These are phyloP conservation scores for Aquilaria agallochum DNA, from an alignment of 441 rosid species.

Conservation along the genomic window DNA sequence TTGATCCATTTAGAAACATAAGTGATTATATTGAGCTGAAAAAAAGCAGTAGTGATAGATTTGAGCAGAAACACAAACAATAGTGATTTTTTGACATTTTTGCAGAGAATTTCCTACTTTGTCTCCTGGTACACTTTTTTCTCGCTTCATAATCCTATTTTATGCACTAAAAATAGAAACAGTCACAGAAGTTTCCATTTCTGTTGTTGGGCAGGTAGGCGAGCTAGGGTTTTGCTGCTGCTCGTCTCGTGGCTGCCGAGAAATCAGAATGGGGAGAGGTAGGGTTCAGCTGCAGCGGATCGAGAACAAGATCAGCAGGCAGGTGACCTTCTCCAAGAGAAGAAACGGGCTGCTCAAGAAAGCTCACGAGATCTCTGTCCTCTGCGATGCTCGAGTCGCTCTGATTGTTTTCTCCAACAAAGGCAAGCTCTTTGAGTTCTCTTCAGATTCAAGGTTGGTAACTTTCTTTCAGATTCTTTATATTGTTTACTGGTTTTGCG, in stretches of 20 bases:
- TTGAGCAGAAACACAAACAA: too few species aligned
- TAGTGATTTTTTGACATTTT: too few species aligned
- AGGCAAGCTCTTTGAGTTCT: conserved; percentile 85
- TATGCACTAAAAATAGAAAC: too few species aligned
- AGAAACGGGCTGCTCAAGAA: conserved; percentile 83
- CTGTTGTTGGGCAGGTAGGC: too few species aligned
- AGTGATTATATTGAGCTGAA: too few species aligned
- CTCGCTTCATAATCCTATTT: too few species aligned
- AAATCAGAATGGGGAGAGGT: conserved; percentile 73
- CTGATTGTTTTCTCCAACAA: conserved; percentile 83
- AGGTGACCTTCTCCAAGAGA: conserved; percentile 90
- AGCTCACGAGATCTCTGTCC: conserved; percentile 93
- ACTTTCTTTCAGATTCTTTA: neutral
- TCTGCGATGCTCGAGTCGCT: conserved; percentile 93
- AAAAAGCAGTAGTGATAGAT: too few species aligned
- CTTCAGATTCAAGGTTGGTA: conserved; percentile 61
- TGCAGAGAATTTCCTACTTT: too few species aligned
- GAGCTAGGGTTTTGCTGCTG: too few species aligned
- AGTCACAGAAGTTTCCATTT: too few species aligned
- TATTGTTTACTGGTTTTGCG: conserved; percentile 1
- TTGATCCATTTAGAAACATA: too few species aligned
- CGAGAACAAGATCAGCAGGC: conserved; percentile 94
- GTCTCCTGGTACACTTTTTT: too few species aligned
- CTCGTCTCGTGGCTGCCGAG: neutral
- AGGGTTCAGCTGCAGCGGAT: conserved; percentile 93